Conservation (phyloP, 192 early-diverging fungal species). For the Umbelopsis vinacea region DNA sequence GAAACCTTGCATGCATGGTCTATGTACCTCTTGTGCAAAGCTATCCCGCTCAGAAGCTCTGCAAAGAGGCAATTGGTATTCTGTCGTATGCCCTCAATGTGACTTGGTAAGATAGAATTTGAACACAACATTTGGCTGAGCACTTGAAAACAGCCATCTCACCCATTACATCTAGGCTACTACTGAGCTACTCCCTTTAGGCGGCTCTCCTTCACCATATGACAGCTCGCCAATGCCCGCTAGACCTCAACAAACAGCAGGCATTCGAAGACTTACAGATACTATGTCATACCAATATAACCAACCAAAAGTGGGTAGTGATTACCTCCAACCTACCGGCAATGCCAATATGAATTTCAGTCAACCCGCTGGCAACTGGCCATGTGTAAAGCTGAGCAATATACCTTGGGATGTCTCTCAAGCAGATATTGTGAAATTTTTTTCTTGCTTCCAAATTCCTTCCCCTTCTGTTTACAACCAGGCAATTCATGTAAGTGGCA, state of each 20-base stretch:
- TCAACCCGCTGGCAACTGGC: neutral
- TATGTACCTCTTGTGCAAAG: neutral
- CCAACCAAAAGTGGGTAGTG: neutral
- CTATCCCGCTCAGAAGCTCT: neutral
- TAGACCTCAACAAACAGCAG: neutral
- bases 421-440: conserved; percentile 53
- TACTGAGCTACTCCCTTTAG: neutral
- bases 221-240: neutral
- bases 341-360: neutral
- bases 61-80: conserved; percentile 4
- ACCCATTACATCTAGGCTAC: neutral
- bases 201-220: neutral
- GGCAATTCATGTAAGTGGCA: conserved; percentile 57
- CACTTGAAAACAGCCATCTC: neutral
- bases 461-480: conserved; percentile 47
- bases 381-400: conserved; percentile 13
- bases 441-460: conserved; percentile 47
- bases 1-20: conserved; percentile 5
- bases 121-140: neutral
- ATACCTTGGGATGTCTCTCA: conserved; percentile 69
- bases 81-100: neutral
- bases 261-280: conserved; percentile 1
- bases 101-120: conserved; percentile 9
- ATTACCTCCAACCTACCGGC: neutral
- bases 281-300: neutral